phyloP scores from a whole-genome alignment of 2,329 filamentous ascomycete species.

The Fusarium sp. region DNA sequence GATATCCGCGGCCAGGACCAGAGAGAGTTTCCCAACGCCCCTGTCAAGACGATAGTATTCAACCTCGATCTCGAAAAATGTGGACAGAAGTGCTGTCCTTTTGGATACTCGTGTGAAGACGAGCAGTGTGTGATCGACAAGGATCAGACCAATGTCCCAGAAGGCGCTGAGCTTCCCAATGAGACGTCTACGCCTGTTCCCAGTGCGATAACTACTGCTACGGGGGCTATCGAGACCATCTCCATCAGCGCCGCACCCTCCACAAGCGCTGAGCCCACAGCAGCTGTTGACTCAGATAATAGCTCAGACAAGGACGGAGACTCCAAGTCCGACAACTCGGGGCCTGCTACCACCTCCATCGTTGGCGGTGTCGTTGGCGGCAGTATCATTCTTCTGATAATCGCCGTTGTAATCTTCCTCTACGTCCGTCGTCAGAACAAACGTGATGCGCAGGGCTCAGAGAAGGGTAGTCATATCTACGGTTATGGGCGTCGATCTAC shows the following conservation, averaged over 20 bases:
- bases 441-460: slow-evolving; percentile 14
- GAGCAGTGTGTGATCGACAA: slow-evolving; percentile 61
- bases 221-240: slow-evolving; percentile 32
- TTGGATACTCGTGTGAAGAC: slow-evolving; percentile 71
- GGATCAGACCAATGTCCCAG: slow-evolving; percentile 57
- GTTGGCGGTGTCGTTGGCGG: slow-evolving; percentile 59
- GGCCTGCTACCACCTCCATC: slow-evolving; percentile 49
- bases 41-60: slow-evolving; percentile 72
- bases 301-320: slow-evolving; percentile 11
- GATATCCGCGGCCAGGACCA: slow-evolving; percentile 63
- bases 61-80: slow-evolving; percentile 64
- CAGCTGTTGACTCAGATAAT: slow-evolving; percentile 15
- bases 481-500: slow-evolving; percentile 23
- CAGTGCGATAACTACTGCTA: slow-evolving; percentile 30
- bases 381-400: slow-evolving; percentile 51
- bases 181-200: slow-evolving; percentile 31
- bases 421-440: slow-evolving; percentile 48
- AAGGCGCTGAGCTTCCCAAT: slow-evolving; percentile 39
- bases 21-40: slow-evolving; percentile 60
- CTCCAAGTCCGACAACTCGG: slow-evolving; percentile 25
- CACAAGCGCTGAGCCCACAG: slow-evolving; percentile 20
- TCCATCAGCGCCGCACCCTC: slow-evolving; percentile 36
- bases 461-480: slow-evolving; percentile 34
- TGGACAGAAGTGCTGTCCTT: slow-evolving; percentile 71
- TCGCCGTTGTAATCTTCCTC: slow-evolving; percentile 52